Percentiles rank a stretch among this genome's conserved stretches.
Evolutionary conservation across 306 rosid species (phyloP).

Genomic region (Rubus idaeus): DNA sequence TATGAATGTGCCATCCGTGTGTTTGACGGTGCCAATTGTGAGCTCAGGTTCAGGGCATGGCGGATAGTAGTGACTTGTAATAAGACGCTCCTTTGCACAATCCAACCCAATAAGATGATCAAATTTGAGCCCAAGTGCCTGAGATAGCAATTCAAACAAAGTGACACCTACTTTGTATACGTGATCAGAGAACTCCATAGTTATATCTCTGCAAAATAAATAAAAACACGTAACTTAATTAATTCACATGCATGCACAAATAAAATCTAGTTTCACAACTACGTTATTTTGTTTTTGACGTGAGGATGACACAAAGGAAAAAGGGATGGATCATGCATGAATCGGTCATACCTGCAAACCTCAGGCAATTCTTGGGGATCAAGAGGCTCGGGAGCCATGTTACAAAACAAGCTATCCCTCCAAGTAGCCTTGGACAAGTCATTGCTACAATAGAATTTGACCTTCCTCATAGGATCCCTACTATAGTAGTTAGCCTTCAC

Average conservation of each 20-base stretch:
- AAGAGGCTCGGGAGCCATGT: not conserved
- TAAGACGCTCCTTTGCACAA: not conserved
- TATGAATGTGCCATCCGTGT: not conserved
- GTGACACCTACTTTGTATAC: not conserved
- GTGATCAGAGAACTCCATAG: not conserved
- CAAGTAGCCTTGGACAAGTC: not conserved
- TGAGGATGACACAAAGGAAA: no score
- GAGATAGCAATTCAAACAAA: not conserved
- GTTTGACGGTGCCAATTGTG: not conserved
- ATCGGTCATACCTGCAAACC: not conserved
- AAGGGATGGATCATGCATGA: not conserved
- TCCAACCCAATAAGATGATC: not conserved
- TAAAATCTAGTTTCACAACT: no score
- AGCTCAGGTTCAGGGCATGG: conserved; percentile 8
- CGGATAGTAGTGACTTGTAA: not conserved
- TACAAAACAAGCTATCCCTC: conserved; percentile 4
- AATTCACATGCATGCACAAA: not conserved
- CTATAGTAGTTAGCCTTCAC: conserved; percentile 1
- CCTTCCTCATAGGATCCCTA: conserved; percentile 2
- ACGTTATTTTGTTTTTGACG: no score
- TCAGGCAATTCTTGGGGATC: not conserved
- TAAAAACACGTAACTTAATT: not conserved
- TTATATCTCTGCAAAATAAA: not conserved
- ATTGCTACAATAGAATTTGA: not conserved
- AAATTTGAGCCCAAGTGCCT: not conserved